Evolutionary conservation across 1,284 basidiomycete species (phyloP), one percentile per base, ranked within the genome.

Genomic region (Ganoderma lucidum): DNA sequence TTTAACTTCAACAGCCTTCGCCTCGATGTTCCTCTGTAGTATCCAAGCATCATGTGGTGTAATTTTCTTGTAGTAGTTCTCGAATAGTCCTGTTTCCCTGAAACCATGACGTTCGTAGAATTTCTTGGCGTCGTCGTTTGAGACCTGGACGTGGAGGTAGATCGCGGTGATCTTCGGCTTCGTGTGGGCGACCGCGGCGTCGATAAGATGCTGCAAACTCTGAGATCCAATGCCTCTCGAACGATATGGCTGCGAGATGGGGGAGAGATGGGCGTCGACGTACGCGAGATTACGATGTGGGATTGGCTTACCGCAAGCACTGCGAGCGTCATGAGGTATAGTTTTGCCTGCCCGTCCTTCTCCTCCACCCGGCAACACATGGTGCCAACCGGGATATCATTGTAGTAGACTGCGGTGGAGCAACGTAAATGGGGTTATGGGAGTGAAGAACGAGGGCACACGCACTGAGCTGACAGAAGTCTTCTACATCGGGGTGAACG

Each of bases 281-380:
- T 68, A 66, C 67, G 72, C 63, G 67, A 70, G 68, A 71, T 68
- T 62, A 39, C 66, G 70, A 70, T 71, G 23, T 14, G 41, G 45
- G 19, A 63, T 67, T 67, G 48, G 82, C 91, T 81, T 80, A 95
- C 93, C 65, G 92, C 93, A 67, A 95, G 87, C 71, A 95, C 81
- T 51, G 92, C 93, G 90, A 95, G 91, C 65, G 93, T 95, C 90
- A 94, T 93, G 74, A 95, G 84, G 81, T 95, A 95, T 73, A 95
- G 80, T 65, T 85, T 84, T 53, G 81, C 82, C 75, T 85, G 81
- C 55, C 82, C 85, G 76, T 89, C 87, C 74, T 87, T 86, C 64
- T 83, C 85, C 80, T 95, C 93, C 70, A 94, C 78, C 64, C 92
- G 87, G 82, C 93, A 94, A 79, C 92, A 94, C 74, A 94, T 87